Evolutionary conservation across 129 eudicot species (phyloP).

Genomic region (Helianthus annuus): HanXRQr2.0-SUNRISE NC_035440.2:22579599-22580098

Average conservation of each 20-base stretch:
- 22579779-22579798: slow-evolving; percentile 82
- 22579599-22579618: slow-evolving; percentile 59
- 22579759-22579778: slow-evolving; percentile 83
- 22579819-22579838: slow-evolving; percentile 93
- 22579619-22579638: slow-evolving; percentile 57
- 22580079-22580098: slow-evolving; percentile 82
- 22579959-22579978: slow-evolving; percentile 81
- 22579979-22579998: slow-evolving; percentile 78
- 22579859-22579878: slow-evolving; percentile 80
- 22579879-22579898: slow-evolving; percentile 86
- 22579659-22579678: slow-evolving; percentile 75
- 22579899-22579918: slow-evolving; percentile 91
- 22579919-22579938: slow-evolving; percentile 90
- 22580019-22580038: slow-evolving; percentile 63
- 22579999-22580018: slow-evolving; percentile 94
- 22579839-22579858: slow-evolving; percentile 92
- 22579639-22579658: slow-evolving; percentile 42
- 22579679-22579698: slow-evolving; percentile 74
- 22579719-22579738: slow-evolving; percentile 87
- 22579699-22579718: slow-evolving; percentile 90
- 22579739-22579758: slow-evolving; percentile 65
- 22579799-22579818: slow-evolving; percentile 94
- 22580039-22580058: slow-evolving; percentile 91
- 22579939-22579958: slow-evolving; percentile 97
- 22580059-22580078: slow-evolving; percentile 81